These are phyloP conservation scores for Periconia digitata DNA, from an alignment of 2,329 filamentous ascomycete genomes.

Conservation along the genomic window DNA sequence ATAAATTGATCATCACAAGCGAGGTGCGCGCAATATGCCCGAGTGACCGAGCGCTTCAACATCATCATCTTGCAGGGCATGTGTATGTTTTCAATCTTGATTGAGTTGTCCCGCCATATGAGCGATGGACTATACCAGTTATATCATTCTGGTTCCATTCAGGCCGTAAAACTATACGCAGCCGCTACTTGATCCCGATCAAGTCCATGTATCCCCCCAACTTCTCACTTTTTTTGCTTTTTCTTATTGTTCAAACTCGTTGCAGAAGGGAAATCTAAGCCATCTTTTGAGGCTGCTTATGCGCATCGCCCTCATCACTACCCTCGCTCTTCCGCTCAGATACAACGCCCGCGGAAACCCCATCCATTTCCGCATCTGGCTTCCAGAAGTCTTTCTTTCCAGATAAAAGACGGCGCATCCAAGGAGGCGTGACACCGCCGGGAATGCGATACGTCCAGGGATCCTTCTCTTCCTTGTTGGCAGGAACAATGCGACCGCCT, in stretches of 20 bases:
- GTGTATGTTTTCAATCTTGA: no score
- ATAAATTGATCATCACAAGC: background rate
- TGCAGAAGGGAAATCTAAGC: slow-evolving; percentile 11
- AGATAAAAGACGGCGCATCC: slow-evolving; percentile 63
- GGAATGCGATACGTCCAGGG: slow-evolving; percentile 77
- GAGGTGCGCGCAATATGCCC: background rate
- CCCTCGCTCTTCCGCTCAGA: slow-evolving; percentile 27
- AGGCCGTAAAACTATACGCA: no score
- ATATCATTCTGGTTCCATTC: no score
- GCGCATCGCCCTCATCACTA: slow-evolving; percentile 24
- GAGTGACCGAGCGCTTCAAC: background rate
- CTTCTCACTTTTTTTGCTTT: background rate
- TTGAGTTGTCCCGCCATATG: no score
- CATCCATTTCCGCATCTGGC: slow-evolving; percentile 24
- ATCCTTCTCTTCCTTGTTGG: slow-evolving; percentile 75
- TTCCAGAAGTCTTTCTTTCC: slow-evolving; percentile 77
- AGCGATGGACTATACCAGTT: no score
- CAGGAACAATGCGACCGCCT: slow-evolving; percentile 70
- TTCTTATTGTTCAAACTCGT: background rate
- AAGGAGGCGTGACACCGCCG: slow-evolving; percentile 74
- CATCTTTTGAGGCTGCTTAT: slow-evolving; percentile 24
- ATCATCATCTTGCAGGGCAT: background rate
- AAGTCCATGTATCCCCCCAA: no score
- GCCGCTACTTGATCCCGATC: no score
- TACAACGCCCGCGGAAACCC: slow-evolving; percentile 18